Conservation (phyloP, 495 filamentous ascomycete genomes). For the Trichoderma reesei region DNA sequence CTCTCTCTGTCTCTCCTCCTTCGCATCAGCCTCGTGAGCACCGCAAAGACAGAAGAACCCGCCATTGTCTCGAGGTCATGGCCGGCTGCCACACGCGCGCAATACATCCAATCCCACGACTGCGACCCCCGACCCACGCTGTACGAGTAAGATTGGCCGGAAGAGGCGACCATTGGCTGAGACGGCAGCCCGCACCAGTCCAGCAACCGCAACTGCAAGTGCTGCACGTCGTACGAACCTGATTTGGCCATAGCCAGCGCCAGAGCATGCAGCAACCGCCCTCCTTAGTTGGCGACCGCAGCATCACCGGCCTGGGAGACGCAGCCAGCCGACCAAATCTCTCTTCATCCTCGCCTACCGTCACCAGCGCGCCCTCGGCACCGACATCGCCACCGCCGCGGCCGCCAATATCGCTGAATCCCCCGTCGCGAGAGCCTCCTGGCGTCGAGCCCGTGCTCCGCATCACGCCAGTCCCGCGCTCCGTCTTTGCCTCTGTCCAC, state of each 20-base stretch:
- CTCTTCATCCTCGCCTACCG: no score
- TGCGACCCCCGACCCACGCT: conserved; percentile 4
- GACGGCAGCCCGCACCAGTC: background rate
- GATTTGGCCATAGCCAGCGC: no score
- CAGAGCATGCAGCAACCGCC: conserved; percentile 2
- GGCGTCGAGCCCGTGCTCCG: background rate
- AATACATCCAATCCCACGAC: background rate
- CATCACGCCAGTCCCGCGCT: conserved; percentile 5
- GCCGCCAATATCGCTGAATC: background rate
- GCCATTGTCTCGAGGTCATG: background rate
- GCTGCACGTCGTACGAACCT: no score
- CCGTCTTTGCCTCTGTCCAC: conserved; percentile 16
- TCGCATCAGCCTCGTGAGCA: background rate
- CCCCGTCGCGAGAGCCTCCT: background rate
- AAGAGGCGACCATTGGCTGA: background rate
- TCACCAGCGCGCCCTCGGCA: background rate
- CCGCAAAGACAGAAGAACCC: background rate
- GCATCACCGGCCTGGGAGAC: background rate
- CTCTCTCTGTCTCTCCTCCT: background rate
- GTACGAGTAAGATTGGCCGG: conserved; percentile 2
- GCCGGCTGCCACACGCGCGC: background rate
- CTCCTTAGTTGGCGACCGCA: background rate
- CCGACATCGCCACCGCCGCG: background rate
- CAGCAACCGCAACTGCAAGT: no score
- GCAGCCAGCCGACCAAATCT: background rate